phyloP scores from a whole-genome alignment of 805 yeast species.

The Candida insectorum region DNA sequence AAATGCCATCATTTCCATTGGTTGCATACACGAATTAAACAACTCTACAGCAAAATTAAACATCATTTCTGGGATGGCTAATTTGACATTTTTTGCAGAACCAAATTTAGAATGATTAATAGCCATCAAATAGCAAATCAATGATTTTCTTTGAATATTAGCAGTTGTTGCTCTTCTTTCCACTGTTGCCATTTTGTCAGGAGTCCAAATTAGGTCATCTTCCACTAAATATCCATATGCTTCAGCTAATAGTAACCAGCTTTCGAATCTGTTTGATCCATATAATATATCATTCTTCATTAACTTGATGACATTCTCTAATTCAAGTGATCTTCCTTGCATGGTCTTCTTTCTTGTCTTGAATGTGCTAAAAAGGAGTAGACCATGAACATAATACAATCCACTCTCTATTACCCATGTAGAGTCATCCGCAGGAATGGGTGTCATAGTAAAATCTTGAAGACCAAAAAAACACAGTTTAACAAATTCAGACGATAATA shows the following conservation, averaged over 20 bases:
- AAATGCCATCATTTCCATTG: constrained; percentile 64
- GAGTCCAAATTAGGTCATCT: constrained; percentile 89
- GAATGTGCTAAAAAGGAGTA: constrained; percentile 64
- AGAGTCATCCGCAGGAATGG: constrained; percentile 17
- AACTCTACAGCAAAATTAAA: constrained; percentile 54
- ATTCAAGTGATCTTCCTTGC: constrained; percentile 79
- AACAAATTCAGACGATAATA: constrained; percentile 43
- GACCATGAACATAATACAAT: constrained; percentile 66
- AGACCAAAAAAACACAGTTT: constrained; percentile 53
- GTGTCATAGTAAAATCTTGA: constrained; percentile 22
- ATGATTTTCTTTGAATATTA: constrained; percentile 59
- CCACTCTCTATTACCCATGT: constrained; percentile 45
- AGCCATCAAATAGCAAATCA: constrained; percentile 76
- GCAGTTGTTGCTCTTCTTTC: constrained; percentile 65
- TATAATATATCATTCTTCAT: constrained; percentile 65
- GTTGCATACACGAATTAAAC: constrained; percentile 56
- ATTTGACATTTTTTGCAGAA: constrained; percentile 17
- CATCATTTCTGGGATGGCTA: constrained; percentile 46
- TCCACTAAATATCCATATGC: constrained; percentile 77
- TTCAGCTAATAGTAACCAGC: constrained; percentile 83
- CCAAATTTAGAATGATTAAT: constrained; percentile 37
- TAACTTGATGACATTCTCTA: constrained; percentile 68
- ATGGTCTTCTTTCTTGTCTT: constrained; percentile 67
- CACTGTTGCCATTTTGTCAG: constrained; percentile 67
- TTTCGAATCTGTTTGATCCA: constrained; percentile 68